A percentile compares a stretch with the other conserved stretches of the same genome.
Conservation (phyloP, 164 flowering plant genomes). For the Tinospora cordifolia region DNA sequence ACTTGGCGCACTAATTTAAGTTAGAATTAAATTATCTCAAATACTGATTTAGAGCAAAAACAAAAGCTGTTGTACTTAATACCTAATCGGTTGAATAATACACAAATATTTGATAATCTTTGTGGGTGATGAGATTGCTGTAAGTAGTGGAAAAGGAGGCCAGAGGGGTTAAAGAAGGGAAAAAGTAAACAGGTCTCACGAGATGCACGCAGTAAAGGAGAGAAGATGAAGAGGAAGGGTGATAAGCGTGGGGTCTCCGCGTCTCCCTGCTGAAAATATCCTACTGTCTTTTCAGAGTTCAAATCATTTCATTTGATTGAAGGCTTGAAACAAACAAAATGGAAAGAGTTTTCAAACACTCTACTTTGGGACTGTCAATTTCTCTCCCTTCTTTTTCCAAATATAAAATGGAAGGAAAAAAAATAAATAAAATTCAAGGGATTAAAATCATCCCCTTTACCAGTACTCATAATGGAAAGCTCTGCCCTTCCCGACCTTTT, state of each 20-base stretch:
- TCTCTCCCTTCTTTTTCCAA: not conserved
- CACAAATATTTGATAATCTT: no score
- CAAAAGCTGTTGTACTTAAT: no score
- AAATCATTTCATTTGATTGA: not conserved
- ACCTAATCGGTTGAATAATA: no score
- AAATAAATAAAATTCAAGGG: no score
- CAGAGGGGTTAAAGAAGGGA: not conserved
- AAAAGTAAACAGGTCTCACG: conserved; percentile 2
- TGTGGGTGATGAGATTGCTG: no score
- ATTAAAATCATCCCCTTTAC: no score
- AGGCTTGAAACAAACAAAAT: not conserved
- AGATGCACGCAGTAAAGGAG: conserved; percentile 7
- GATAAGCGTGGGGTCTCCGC: no score
- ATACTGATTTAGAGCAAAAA: no score
- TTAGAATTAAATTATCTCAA: no score
- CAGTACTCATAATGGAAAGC: no score
- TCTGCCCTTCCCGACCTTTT: not conserved
- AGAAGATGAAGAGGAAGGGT: no score
- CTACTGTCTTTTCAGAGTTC: not conserved
- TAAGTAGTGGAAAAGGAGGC: not conserved
- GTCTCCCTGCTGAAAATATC: not conserved
- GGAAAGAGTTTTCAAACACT: not conserved
- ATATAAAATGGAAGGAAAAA: not conserved
- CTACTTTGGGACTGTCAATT: not conserved
- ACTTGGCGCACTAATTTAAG: no score